These are phyloP conservation scores for Leccinum cinnamomeum DNA, from an alignment of 1,284 basidiomycete species.

Conservation along the genomic window DNA sequence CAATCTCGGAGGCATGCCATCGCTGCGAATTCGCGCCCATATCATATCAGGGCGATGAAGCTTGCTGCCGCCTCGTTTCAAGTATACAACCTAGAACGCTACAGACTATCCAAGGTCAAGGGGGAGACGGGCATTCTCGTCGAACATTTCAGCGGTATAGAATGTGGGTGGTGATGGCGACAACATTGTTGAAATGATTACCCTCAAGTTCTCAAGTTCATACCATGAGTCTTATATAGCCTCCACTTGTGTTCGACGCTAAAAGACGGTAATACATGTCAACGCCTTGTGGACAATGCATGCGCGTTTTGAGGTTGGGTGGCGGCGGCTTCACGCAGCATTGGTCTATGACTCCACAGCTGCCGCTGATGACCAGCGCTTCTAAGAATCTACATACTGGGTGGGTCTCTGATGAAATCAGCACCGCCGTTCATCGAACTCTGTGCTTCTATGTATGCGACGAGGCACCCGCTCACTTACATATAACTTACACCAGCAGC, in stretches of 20 bases:
- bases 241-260: background rate
- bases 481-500: no score
- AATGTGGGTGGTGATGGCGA: constrained; percentile 66
- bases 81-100: constrained; percentile 75
- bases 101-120: constrained; percentile 62
- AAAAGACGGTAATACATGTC: background rate
- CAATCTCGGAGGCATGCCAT: no score
- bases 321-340: no score
- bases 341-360: no score
- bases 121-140: constrained; percentile 59
- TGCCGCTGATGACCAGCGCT: no score
- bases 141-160: constrained; percentile 59
- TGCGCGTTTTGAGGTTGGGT: background rate
- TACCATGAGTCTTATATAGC: background rate
- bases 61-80: constrained; percentile 80
- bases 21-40: constrained; percentile 45
- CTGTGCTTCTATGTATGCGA: no score
- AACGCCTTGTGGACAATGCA: background rate
- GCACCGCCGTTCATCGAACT: no score
- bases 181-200: constrained; percentile 1
- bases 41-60: constrained; percentile 81
- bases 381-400: no score
- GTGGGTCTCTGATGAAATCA: no score
- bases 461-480: no score
- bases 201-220: background rate